phyloP scores from a whole-genome alignment of 176 grass and related monocot species.

The Oryza meyeriana region DNA sequence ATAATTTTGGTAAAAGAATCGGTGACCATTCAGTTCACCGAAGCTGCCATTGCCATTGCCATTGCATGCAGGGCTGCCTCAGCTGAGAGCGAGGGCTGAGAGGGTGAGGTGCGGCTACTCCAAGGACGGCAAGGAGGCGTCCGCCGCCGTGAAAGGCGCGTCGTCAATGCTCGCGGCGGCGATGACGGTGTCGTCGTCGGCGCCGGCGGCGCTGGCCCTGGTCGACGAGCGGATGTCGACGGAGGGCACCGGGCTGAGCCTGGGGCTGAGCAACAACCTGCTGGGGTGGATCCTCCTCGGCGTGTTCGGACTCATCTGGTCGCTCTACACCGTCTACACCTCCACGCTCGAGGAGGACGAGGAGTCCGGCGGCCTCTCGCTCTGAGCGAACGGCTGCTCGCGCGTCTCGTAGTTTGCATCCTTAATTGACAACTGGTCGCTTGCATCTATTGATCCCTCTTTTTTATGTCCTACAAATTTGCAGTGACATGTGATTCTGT shows the following conservation, averaged over 20 bases:
- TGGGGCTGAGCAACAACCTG: constrained; percentile 94
- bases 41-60: background rate
- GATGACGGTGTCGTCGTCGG: constrained; percentile 15
- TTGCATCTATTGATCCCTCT: background rate
- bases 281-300: constrained; percentile 82
- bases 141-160: background rate
- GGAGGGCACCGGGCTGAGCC: constrained; percentile 85
- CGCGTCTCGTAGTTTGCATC: background rate
- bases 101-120: constrained; percentile 56
- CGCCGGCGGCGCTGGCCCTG: constrained; percentile 69
- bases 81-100: constrained; percentile 49
- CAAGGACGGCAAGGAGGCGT: constrained; percentile 13
- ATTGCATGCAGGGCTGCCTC: constrained; percentile 44
- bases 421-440: no score
- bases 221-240: constrained; percentile 94
- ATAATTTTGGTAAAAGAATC: background rate
- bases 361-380: constrained; percentile 79
- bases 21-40: background rate
- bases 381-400: constrained; percentile 23
- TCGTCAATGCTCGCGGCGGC: constrained; percentile 40
- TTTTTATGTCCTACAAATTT: no score
- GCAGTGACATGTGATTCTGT: no score
- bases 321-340: constrained; percentile 90
- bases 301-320: constrained; percentile 90
- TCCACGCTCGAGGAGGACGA: constrained; percentile 95